Base-by-base conservation (phyloP, 768 basidiomycete genomes). In the Auricularia heimuer region DNA sequence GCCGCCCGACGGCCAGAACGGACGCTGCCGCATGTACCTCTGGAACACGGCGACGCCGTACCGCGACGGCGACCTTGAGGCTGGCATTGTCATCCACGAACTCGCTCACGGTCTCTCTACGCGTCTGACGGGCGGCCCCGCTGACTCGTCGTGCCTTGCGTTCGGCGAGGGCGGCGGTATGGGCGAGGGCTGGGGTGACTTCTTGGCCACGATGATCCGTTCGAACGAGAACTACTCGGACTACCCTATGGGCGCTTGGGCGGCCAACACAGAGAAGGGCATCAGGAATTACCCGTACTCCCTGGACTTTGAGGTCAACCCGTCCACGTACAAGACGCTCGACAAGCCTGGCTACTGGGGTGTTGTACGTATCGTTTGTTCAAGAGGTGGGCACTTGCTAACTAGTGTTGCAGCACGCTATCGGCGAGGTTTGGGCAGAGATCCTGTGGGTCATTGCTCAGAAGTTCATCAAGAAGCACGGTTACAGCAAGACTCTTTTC, bases 171-270 rank as follows among this genome's bases (percentile, higher is more conserved):
- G 87, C 34, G 96, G 96, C 45, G 96, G 94, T 33, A 98, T 98
- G 95, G 95, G 95, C 69, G 94, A 97, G 77, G 94, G 94, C 14
- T 97, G 94, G 94, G 94, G 94, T 68, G 91, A 94, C 70, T 94
- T 88, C 78, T 77, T 97, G 62, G 95, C 94, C 4, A 98, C 94
- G 0, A 85, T 85, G 0, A 89, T 94, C 72, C 85, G 94, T 61
- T 89, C 89, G 77, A 89, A 80, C 61, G 80, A 80, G 71, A 76
- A 1, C 74, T 76, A 62, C 91, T 94, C 77, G 81, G 94, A 73
- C 94, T 85, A 70, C 77, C 70, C 88, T 1, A 97, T 98, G 95
- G 96, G 96, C 61, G 82, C 90, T 7, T 99, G 96, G 96, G 95
- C 95, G 61, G 86, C 92, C 12, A 95, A 95, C 77, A 77, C 79